phyloP scores from a whole-genome alignment of 1,284 basidiomycete genomes.

The Butyriboletus regius region DNA sequence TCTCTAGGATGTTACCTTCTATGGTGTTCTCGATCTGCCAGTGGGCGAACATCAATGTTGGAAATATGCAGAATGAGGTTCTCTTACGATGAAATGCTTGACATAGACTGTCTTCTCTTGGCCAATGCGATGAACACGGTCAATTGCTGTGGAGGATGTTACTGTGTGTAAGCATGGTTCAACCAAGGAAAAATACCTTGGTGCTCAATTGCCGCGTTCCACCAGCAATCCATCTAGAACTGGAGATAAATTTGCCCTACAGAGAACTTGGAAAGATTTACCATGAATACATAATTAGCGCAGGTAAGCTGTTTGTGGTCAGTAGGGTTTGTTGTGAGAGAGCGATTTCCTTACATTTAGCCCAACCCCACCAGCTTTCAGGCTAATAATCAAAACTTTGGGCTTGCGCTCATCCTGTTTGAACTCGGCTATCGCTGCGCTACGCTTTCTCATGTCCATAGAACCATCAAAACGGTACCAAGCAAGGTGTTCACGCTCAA shows the following conservation, averaged over 20 bases:
- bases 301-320: constrained; percentile 50
- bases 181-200: constrained; percentile 56
- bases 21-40: constrained; percentile 70
- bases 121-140: constrained; percentile 75
- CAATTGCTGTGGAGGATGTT: constrained; percentile 48
- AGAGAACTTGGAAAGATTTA: constrained; percentile 27
- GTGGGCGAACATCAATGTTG: constrained; percentile 7
- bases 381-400: constrained; percentile 77
- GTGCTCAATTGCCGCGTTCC: constrained; percentile 84
- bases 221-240: constrained; percentile 87
- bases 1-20: constrained; percentile 76
- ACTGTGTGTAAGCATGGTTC: constrained; percentile 14
- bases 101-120: constrained; percentile 83
- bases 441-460: constrained; percentile 82
- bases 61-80: background rate
- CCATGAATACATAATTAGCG: constrained; percentile 83
- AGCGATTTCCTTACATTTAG: constrained; percentile 53
- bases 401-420: constrained; percentile 59
- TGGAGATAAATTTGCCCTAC: background rate
- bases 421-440: constrained; percentile 69
- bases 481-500: constrained; percentile 67
- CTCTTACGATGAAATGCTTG: constrained; percentile 78
- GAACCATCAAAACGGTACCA: constrained; percentile 88
- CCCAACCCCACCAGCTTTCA: constrained; percentile 93
- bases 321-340: background rate